phyloP scores from a whole-genome alignment of 306 rosid genomes.

The Acmispon strigosus region DNA sequence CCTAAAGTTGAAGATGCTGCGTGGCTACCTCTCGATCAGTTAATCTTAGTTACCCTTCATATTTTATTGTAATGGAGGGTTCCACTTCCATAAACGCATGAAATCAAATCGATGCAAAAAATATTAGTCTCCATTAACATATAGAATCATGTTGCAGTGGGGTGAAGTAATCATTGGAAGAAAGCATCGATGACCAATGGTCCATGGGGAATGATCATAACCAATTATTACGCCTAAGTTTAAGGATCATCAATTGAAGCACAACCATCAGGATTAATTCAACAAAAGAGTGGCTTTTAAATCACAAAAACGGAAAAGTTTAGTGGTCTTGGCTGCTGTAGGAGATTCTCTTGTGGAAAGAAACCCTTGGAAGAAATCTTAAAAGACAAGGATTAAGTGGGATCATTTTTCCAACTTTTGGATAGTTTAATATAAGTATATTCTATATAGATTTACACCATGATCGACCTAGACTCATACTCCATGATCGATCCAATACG shows the following conservation, averaged over 20 bases:
- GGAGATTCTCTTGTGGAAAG: constrained; percentile 25
- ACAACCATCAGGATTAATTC: neutral
- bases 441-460: constrained; percentile 3
- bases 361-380: neutral
- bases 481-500: constrained; percentile 8
- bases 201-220: neutral
- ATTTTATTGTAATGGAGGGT: neutral
- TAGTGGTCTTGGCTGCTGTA: constrained; percentile 15
- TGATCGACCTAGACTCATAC: constrained; percentile 6
- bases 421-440: constrained; percentile 2
- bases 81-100: constrained; percentile 1
- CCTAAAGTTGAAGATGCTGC: constrained; percentile 22
- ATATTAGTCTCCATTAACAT: constrained; percentile 17
- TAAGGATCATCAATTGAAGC: constrained; percentile 17
- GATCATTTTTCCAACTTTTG: neutral
- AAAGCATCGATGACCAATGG: constrained; percentile 16
- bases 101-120: neutral
- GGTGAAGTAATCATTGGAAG: constrained; percentile 24
- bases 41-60: neutral
- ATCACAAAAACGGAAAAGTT: constrained; percentile 1
- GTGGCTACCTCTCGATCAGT: constrained; percentile 32
- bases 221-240: neutral
- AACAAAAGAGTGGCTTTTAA: neutral
- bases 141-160: neutral
- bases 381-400: constrained; percentile 22